Evolutionary conservation across 164 flowering plant species (phyloP).

Genomic region (Tetrastigma voinierianum): DNA sequence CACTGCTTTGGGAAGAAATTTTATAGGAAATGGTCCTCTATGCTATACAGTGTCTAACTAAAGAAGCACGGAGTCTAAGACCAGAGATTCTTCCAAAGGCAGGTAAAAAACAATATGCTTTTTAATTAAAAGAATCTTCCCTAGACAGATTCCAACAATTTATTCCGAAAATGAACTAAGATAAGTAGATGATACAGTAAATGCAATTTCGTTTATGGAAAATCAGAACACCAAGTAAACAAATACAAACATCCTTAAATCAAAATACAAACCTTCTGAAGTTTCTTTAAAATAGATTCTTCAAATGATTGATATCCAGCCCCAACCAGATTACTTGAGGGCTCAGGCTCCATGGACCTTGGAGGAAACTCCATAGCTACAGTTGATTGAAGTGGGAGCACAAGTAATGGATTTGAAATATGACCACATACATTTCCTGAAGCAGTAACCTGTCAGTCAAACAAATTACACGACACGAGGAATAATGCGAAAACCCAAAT

Average conservation of each 20-base stretch:
- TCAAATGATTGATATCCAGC: slow-evolving; percentile 67
- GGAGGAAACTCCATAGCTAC: slow-evolving; percentile 24
- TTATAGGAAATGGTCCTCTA: no score
- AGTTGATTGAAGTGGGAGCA: slow-evolving; percentile 57
- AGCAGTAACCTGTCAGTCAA: slow-evolving; percentile 57
- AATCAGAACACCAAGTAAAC: no score
- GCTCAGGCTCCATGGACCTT: slow-evolving; percentile 31
- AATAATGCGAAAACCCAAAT: background rate
- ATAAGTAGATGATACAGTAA: background rate
- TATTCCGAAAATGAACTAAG: background rate
- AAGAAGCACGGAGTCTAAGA: no score
- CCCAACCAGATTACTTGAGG: slow-evolving; percentile 49
- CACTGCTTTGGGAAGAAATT: no score
- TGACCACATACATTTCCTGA: slow-evolving; percentile 50
- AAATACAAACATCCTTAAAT: no score
- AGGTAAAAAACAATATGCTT: no score
- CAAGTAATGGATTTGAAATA: slow-evolving; percentile 67
- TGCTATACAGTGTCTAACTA: no score
- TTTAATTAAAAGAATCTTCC: no score
- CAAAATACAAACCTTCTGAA: slow-evolving; percentile 49
- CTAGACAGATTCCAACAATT: no score
- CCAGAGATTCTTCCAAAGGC: no score
- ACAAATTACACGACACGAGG: background rate
- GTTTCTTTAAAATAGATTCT: slow-evolving; percentile 62
- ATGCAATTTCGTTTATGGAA: no score